Percentiles rank a stretch among this genome's conserved stretches.
phyloP scores from a whole-genome alignment of 345 rosid species.

The Dovyalis caffra region DNA sequence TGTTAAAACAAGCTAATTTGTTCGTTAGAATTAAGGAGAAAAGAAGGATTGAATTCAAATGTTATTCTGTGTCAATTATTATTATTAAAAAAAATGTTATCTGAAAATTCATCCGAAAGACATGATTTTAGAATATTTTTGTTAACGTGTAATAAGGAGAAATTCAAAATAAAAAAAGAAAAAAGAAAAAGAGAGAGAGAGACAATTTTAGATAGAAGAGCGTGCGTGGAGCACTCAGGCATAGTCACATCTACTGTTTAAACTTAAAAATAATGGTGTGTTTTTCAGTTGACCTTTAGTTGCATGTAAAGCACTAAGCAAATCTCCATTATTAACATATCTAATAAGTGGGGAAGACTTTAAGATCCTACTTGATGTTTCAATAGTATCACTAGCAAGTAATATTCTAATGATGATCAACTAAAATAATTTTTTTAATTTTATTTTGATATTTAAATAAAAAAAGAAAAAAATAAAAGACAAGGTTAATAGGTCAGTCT shows the following conservation, averaged over 20 bases:
- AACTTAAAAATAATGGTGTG: not conserved
- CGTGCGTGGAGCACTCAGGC: not conserved
- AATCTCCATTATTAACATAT: not conserved
- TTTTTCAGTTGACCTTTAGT: slow-evolving; percentile 3
- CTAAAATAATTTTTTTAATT: too few relatives aligned
- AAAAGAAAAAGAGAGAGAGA: not conserved
- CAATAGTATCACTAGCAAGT: not conserved
- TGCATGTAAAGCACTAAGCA: slow-evolving; percentile 19
- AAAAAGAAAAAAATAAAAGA: too few relatives aligned
- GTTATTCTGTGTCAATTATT: too few relatives aligned
- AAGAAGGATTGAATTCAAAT: not conserved
- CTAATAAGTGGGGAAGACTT: not conserved
- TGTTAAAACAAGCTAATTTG: too few relatives aligned
- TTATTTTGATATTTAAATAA: too few relatives aligned
- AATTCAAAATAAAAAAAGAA: not conserved
- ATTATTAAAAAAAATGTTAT: too few relatives aligned
- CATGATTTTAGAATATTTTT: not conserved
- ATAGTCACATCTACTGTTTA: not conserved
- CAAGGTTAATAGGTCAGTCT: too few relatives aligned
- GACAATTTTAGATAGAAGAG: not conserved
- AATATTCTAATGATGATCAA: too few relatives aligned
- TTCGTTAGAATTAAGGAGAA: not conserved
- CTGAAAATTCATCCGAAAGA: too few relatives aligned
- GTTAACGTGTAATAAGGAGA: not conserved
- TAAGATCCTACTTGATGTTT: not conserved